A percentile compares a stretch with the other conserved stretches of the same genome.
Evolutionary conservation across 345 rosid species (phyloP).

Genomic region (Tarenaya hassleriana): DNA sequence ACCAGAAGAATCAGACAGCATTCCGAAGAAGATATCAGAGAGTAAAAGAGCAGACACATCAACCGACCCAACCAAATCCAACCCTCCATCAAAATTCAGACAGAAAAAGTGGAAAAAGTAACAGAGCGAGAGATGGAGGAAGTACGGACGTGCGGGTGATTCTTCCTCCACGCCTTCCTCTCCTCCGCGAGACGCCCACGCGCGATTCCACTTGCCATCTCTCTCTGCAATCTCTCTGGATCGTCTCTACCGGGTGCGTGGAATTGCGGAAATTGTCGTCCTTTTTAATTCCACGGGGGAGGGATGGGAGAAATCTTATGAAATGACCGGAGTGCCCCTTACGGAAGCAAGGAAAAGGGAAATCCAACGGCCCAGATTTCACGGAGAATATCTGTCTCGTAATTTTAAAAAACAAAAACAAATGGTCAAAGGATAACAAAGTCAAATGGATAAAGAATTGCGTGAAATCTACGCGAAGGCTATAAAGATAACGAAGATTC

Average conservation of each 20-base stretch:
- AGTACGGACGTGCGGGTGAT: slow-evolving; percentile 84
- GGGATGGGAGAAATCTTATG: no score
- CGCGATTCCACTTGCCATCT: slow-evolving; percentile 87
- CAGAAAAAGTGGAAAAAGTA: not conserved
- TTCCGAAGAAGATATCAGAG: not conserved
- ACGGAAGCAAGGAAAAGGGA: no score
- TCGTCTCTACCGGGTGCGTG: not conserved
- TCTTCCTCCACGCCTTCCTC: slow-evolving; percentile 92
- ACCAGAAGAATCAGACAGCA: not conserved
- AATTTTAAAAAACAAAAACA: no score
- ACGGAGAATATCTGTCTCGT: no score
- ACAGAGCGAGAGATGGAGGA: not conserved
- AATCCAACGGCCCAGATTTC: no score
- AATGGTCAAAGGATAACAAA: no score
- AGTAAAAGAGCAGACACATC: not conserved
- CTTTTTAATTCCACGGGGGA: no score
- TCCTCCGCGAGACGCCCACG: slow-evolving; percentile 95
- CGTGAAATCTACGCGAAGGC: no score
- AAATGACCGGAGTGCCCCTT: no score
- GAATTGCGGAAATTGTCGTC: no score
- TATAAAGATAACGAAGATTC: no score
- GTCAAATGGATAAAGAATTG: no score
- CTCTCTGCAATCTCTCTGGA: slow-evolving; percentile 5
- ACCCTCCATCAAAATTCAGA: not conserved
- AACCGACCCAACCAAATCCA: not conserved